Conservation (phyloP, 2,329 filamentous ascomycete species). For the Botrytis tulipae region DNA sequence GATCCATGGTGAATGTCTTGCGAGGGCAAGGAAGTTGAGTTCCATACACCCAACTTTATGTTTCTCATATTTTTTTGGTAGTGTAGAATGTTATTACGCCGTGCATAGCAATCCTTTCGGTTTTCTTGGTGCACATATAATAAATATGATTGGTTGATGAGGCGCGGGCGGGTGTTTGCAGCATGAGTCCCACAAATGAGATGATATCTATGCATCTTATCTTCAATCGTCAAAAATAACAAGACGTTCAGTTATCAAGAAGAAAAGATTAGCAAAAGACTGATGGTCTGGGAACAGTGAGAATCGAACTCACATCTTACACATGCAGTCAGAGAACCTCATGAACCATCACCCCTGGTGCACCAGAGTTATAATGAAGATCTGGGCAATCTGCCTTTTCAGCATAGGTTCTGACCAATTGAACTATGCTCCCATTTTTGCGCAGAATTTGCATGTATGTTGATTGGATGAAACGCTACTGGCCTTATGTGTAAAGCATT, state of each 20-base stretch:
- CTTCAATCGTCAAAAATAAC: not conserved
- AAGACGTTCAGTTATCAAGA: not conserved
- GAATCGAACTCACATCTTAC: not conserved
- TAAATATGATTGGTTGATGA: not conserved
- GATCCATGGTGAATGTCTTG: not conserved
- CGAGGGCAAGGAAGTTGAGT: not conserved
- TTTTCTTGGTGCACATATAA: not conserved
- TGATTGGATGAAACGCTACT: too few species aligned
- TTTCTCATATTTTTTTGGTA: not conserved
- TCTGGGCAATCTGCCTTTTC: not conserved
- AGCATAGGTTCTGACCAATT: not conserved
- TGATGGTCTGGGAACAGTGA: not conserved
- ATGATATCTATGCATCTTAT: not conserved
- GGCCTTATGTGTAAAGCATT: not conserved
- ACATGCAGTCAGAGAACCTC: not conserved
- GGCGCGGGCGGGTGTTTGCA: not conserved
- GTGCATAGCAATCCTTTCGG: not conserved
- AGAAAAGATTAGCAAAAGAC: not conserved
- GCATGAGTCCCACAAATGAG: not conserved
- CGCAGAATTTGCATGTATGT: not conserved
- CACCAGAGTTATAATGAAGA: not conserved
- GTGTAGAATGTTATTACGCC: not conserved
- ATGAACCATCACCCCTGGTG: not conserved
- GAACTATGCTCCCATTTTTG: not conserved
- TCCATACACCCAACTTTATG: not conserved